Evolutionary conservation across 2,329 filamentous ascomycete genomes (phyloP).

Genomic region (Fusarium abutilonis): DNA sequence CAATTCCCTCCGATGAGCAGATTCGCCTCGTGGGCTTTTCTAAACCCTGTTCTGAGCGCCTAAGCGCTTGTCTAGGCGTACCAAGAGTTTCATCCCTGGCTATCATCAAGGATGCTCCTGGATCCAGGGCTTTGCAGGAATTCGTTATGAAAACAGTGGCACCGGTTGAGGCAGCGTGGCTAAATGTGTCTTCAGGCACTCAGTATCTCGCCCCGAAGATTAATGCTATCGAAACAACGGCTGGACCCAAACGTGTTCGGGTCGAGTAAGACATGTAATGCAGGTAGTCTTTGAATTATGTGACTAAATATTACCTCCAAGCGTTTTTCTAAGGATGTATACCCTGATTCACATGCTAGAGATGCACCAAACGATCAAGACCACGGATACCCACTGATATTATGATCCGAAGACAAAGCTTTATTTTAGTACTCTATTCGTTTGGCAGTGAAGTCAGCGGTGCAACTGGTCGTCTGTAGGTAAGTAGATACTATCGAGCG

Average conservation of each 20-base stretch:
- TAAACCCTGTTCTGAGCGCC: conserved; percentile 64
- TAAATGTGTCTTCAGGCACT: conserved; percentile 39
- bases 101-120: conserved; percentile 65
- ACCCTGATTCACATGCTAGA: background rate
- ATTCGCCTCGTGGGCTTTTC: conserved; percentile 72
- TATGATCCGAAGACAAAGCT: background rate
- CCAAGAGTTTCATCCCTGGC: conserved; percentile 73
- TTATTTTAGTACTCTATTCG: background rate
- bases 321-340: background rate
- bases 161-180: conserved; percentile 65
- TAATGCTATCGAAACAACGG: conserved; percentile 49
- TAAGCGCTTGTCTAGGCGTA: conserved; percentile 67
- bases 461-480: background rate
- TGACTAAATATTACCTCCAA: background rate
- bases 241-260: conserved; percentile 48
- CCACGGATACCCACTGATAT: background rate
- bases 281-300: conserved; percentile 1
- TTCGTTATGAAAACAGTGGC: conserved; percentile 64
- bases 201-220: conserved; percentile 51
- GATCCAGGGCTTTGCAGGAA: conserved; percentile 65
- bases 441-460: no score
- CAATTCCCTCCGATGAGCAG: conserved; percentile 50
- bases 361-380: background rate
- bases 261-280: conserved; percentile 12
- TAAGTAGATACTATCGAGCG: background rate